Evolutionary conservation across 108 stramenopile genomes (phyloP), one percentile per base, ranked within the genome.

Genomic region (Nitzschia inconspicua): DNA sequence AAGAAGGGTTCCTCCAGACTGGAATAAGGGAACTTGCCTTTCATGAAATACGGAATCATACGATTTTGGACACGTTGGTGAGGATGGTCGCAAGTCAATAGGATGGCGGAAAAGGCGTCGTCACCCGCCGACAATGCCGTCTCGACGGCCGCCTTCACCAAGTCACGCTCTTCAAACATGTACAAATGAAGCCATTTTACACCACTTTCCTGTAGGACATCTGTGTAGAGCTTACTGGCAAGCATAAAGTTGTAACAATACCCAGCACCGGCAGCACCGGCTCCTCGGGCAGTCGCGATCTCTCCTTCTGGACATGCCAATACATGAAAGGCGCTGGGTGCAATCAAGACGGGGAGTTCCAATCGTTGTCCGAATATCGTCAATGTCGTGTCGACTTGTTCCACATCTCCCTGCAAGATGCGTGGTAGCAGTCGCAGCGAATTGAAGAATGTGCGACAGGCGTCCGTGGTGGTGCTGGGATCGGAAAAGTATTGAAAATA

Each of bases 251-350:
- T 46, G 44, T 46, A 46, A 14, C 44, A 46, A 46, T 46, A 46
- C 22, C 44, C 44, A 6, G n/a, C 44, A 6, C 44, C 44, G 9
- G 44, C 44, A 6, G 44, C 44, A 11, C 44, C 44, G 6, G 44
- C n/a, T 11, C 9, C 44, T 14, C 14, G 6, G n/a, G 44, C 44
- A 16, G 44, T 46, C 5, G 44, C 44, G n/a, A 46, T 46, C 22
- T 46, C 44, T 46, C 44, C 44, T 46, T 46, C 44, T 16, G 44
- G 44, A 46, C 44, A 46, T 46, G 44, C 44, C 44, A 46, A 46
- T 7, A 46, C 44, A 46, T 46, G 44, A 46, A 46, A 46, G 44
- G 44, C 44, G 22, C 44, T 46, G 9, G 44, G 44, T 20, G 44
- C 44, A 13, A 46, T n/a, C 44, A 46, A 46, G 44, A 46, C 44